These are phyloP conservation scores for Basidioascus undulatus DNA, from an alignment of 768 basidiomycete species.

Conservation along the genomic window DNA sequence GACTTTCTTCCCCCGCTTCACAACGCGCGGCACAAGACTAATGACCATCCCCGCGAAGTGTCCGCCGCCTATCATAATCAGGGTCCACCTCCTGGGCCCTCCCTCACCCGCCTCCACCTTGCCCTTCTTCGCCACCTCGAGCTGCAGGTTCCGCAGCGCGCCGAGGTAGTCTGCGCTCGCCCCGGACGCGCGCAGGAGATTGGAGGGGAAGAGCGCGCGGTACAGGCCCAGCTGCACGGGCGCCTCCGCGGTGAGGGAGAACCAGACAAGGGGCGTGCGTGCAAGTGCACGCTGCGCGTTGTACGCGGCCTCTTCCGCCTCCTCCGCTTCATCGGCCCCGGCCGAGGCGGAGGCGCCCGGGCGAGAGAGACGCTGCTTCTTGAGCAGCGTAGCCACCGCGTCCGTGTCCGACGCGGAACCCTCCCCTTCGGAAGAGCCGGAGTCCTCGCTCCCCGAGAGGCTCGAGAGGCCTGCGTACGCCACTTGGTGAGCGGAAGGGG, in stretches of 20 bases:
- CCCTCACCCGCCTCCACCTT: slow-evolving; percentile 1
- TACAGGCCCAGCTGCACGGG: slow-evolving; percentile 76
- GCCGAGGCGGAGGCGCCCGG: background rate
- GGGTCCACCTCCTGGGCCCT: slow-evolving; percentile 43
- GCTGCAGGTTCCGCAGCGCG: slow-evolving; percentile 43
- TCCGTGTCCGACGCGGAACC: slow-evolving; percentile 15
- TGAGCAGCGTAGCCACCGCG: no score
- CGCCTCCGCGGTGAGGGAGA: slow-evolving; percentile 30
- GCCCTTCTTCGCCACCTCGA: slow-evolving; percentile 24
- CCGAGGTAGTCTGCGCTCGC: slow-evolving; percentile 25
- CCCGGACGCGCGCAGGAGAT: background rate
- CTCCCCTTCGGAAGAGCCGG: slow-evolving; percentile 37
- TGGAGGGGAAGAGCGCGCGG: slow-evolving; percentile 41
- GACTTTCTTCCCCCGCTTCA: slow-evolving; percentile 25
- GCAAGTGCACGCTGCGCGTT: slow-evolving; percentile 23
- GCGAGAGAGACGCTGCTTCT: slow-evolving; percentile 1
- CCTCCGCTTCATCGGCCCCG: slow-evolving; percentile 13
- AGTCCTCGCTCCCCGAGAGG: slow-evolving; percentile 45
- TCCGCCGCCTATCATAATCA: slow-evolving; percentile 94
- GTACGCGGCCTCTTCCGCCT: slow-evolving; percentile 14
- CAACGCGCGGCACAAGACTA: slow-evolving; percentile 17
- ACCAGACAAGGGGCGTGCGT: slow-evolving; percentile 63
- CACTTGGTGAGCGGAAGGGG: background rate
- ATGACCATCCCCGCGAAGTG: slow-evolving; percentile 87
- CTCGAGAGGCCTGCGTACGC: background rate